Evolutionary conservation across 768 basidiomycete genomes (phyloP).

Genomic region (Amyloporia xantha): DNA sequence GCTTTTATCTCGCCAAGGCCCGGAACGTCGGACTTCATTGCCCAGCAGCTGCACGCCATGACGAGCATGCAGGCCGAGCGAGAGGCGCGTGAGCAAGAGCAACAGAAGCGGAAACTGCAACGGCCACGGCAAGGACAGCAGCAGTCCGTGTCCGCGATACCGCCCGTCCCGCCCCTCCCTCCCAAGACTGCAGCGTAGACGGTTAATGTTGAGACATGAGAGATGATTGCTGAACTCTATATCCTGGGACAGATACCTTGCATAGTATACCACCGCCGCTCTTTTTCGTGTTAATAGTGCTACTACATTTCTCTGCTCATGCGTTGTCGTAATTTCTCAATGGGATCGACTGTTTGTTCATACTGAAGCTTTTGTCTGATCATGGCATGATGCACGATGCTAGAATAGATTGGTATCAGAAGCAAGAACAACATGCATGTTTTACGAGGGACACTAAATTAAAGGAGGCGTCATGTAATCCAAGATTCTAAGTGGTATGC

Average conservation of each 20-base stretch:
- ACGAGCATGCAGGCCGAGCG: constrained; percentile 78
- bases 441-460: no score
- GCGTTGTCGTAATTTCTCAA: neutral
- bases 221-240: neutral
- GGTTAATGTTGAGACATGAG: neutral
- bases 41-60: constrained; percentile 81
- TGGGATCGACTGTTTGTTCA: neutral
- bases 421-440: neutral
- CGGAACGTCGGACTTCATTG: constrained; percentile 78
- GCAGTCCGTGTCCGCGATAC: constrained; percentile 25
- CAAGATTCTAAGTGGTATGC: neutral
- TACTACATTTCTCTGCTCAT: neutral
- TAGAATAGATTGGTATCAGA: no score
- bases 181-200: constrained; percentile 8
- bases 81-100: constrained; percentile 61
- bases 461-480: no score
- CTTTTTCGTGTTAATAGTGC: neutral
- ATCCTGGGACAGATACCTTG: constrained; percentile 23
- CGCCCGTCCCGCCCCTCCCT: constrained; percentile 20
- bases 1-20: constrained; percentile 37
- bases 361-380: no score
- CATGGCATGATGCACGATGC: no score
- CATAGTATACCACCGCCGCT: constrained; percentile 20
- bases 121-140: constrained; percentile 36
- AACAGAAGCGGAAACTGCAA: constrained; percentile 51